Base-by-base conservation (phyloP, 2,329 filamentous ascomycete species). In the Claviceps spartinae region DNA sequence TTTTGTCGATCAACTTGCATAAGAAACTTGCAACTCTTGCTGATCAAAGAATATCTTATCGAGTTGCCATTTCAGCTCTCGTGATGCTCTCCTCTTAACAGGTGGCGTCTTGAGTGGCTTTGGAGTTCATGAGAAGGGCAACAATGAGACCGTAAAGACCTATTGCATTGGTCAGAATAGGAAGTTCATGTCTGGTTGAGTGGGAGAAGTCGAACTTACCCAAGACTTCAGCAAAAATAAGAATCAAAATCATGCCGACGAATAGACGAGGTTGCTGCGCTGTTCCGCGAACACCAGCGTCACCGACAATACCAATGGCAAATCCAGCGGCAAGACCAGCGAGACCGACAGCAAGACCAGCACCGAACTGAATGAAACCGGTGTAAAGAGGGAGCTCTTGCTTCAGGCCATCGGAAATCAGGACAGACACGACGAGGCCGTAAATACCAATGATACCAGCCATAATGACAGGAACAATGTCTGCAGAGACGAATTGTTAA, bases 391-490 rank as follows among this genome's bases (percentile, higher is more conserved):
- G 77, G 56, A 85, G 72, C 58, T 80, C 67, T 72, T 91, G 86
- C 62, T 76, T 77, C 58, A 93, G 75, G 63, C 81, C 82, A 69
- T 88, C 86, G 65, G 87, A 89, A 67, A 93, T 88, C 65, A 93
- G 74, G 69, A 93, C 87, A 18, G 87, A 90, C 56, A 91, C 86
- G 72, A 93, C 87, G 59, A 93, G 80, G 64, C 87, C 87, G 76
- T 93, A 98, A 72, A 98, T 97, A 86, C 88, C 93, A 74, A 98
- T 97, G 74, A 98, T 98, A 97, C 93, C 93, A 79, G 93, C 93
- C 93, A 98, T 98, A 83, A 98, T 95, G 73, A 97, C 93, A 69
- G 93, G 93, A 59, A 97, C 91, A 72, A 97, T 96, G 81, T 96
- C 91, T 97, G 61, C 0, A 34, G 18, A 20, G 13, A 22, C 9